Base-by-base conservation (phyloP, 2,329 filamentous ascomycete genomes). In the Zymoseptoria ardabiliae region DNA sequence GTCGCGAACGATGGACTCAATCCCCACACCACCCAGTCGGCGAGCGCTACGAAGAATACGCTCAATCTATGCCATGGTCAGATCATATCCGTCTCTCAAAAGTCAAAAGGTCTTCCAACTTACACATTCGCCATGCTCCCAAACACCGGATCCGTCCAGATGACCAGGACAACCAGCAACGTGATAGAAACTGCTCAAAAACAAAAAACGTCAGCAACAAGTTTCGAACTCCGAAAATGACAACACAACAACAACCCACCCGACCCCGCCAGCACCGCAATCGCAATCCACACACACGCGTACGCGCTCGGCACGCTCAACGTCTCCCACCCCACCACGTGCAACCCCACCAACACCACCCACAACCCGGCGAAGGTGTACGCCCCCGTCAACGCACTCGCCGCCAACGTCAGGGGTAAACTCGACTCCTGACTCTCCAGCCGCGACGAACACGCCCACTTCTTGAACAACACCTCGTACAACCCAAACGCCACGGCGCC, bases 401-500 rank as follows among this genome's bases (percentile, higher is more conserved):
- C 70, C 10, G 69, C 65, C 7, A 72, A 58, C 9, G 70, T 71
- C 20, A 72, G 56, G 19, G 69, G 67, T 19, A 72, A 58, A 51
- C 62, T 67, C 17, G 66, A 64, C n/a, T 63, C 57, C 48, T 69
- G 63, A 50, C 63, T 61, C 52, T 66, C 65, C 1, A 68, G 65
- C 35, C 60, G 52, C 2, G 63, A 66, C 19, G 70, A 68, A 61
- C 68, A 71, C 2, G 70, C 69, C 66, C 69, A 72, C 41, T 71
- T 71, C 54, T 72, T 72, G 65, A 72, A 69, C 53, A 72, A 59
- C 22, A 72, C 70, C 58, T 72, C 70, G 52, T 72, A 72, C 23
- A 72, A 60, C 17, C 70, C 70, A 61, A 72, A 72, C 10, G 69
- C 69, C 13, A 72, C 60, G 8, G 70, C 68, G 30, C 70, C 70